Evolutionary conservation across 257 asterid species (phyloP).

Genomic region (Primulina tabacum): DNA sequence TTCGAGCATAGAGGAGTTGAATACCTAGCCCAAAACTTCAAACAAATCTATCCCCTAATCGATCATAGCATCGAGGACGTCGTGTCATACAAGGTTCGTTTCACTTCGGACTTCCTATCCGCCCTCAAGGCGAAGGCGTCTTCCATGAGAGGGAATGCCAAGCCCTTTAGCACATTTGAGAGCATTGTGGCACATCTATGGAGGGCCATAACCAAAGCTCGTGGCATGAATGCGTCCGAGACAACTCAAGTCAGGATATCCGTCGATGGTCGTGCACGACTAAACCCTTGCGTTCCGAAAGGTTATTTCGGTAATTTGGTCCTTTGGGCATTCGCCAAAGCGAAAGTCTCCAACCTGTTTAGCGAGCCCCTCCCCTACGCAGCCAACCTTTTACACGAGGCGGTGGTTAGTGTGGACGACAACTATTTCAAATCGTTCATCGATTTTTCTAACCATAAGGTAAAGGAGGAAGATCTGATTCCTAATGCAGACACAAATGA

Average conservation of each 20-base stretch:
- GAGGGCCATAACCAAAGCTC: constrained; percentile 69
- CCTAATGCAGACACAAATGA: constrained; percentile 54
- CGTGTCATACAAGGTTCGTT: constrained; percentile 56
- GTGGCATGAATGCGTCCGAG: constrained; percentile 47
- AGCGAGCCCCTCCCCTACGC: constrained; percentile 49
- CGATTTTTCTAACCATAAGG: constrained; percentile 59
- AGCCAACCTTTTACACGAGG: constrained; percentile 61
- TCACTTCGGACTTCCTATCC: constrained; percentile 48
- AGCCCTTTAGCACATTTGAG: constrained; percentile 70
- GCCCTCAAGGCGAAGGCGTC: constrained; percentile 66
- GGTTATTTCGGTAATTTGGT: constrained; percentile 79
- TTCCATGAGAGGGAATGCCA: constrained; percentile 29
- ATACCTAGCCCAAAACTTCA: constrained; percentile 32
- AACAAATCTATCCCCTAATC: constrained; percentile 33
- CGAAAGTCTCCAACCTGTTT: constrained; percentile 46
- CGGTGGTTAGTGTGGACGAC: constrained; percentile 49
- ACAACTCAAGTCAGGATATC: constrained; percentile 62
- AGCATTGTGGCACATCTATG: constrained; percentile 81
- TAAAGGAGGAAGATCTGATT: constrained; percentile 46
- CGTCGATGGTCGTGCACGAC: constrained; percentile 66
- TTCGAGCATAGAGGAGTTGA: constrained; percentile 67
- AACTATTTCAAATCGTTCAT: constrained; percentile 70
- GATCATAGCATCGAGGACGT: constrained; percentile 43
- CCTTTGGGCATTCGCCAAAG: constrained; percentile 68
- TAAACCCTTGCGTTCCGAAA: constrained; percentile 56